Evolutionary conservation across 1,284 basidiomycete species (phyloP), one percentile per base, ranked within the genome.

Genomic region (Porphyrellus sp.): DNA sequence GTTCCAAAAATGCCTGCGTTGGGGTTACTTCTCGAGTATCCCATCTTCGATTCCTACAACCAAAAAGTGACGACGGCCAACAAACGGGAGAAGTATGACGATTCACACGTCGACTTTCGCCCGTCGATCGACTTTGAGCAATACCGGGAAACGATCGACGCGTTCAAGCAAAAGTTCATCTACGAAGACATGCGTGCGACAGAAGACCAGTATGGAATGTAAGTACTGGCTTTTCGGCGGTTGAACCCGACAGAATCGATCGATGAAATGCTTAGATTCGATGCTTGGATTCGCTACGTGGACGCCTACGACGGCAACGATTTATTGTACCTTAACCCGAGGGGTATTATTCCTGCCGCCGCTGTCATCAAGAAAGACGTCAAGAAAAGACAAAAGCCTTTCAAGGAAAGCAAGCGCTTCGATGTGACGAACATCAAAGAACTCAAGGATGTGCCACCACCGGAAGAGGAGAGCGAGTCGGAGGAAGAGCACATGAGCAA

Each of bases 1-100:
- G 82, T 98, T 23, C 97, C 97, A 28, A 98, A 98, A 75, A 97
- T 98, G 73, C 97, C 97, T 13, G 90, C 93, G 0, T 79, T 99
- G 18, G 97, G 97, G 8, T 79, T 99, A 9, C 76, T 99, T n/a
- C 82, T 99, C 33, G 93, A 98, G 71, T 83, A 93, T 61, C 96
- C 95, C 1, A 83, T 95, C 57, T 95, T 93, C 65, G 79, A 85
- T 46, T 83, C 82, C 8, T 96, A 96, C 74, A 91, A 89, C 68
- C 72, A 72, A 52, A 80, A 79, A 53, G 79, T 93, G 59, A 71
- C 65, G 8, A 74, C 74, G 12, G 74, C 78, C 45, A 93, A 91
- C 69, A 74, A 80, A 52, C 61, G 51, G n/a, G 60, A 61, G 61
- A 80, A 81, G 43, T 67, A 83, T 18, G 63, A 76, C 31, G 70